Conservation (phyloP, 108 stramenopile genomes). For the Fragilariopsis cylindrus region DNA sequence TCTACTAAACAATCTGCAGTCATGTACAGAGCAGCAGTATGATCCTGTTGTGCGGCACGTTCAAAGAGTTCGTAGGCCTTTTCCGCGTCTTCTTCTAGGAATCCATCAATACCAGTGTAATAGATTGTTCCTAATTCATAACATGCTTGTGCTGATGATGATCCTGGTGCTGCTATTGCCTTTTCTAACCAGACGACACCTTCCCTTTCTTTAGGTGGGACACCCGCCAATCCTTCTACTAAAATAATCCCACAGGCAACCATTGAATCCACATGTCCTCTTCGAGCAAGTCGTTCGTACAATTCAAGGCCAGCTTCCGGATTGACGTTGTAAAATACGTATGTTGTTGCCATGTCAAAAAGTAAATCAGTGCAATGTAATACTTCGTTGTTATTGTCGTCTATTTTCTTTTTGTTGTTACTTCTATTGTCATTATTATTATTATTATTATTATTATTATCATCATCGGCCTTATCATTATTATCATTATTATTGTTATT, state of each 20-base stretch:
- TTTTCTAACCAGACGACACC: slow-evolving; percentile 38
- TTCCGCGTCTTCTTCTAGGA: slow-evolving; percentile 37
- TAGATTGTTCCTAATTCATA: slow-evolving; percentile 43
- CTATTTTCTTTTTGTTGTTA: background rate
- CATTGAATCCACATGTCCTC: slow-evolving; percentile 46
- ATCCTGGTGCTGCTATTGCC: slow-evolving; percentile 9
- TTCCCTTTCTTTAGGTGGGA: slow-evolving; percentile 24
- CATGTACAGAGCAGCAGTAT: slow-evolving; percentile 42
- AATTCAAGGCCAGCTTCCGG: slow-evolving; percentile 31
- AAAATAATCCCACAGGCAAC: slow-evolving; percentile 46
- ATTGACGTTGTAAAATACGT: slow-evolving; percentile 46
- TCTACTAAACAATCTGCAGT: slow-evolving; percentile 44
- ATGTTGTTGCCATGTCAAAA: slow-evolving; percentile 31
- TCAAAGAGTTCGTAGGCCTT: slow-evolving; percentile 33
- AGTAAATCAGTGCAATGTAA: slow-evolving; percentile 9
- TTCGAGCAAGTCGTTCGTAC: slow-evolving; percentile 31
- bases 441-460: background rate
- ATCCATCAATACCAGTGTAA: slow-evolving; percentile 43
- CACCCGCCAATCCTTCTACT: slow-evolving; percentile 39
- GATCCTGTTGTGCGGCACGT: slow-evolving; percentile 33
- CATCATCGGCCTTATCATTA: background rate
- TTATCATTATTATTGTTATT: background rate
- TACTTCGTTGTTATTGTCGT: background rate
- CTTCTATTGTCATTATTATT: background rate
- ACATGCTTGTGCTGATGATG: slow-evolving; percentile 24